These are phyloP conservation scores for Irpex rosettiformis DNA, from an alignment of 1,284 basidiomycete species.

Conservation along the genomic window DNA sequence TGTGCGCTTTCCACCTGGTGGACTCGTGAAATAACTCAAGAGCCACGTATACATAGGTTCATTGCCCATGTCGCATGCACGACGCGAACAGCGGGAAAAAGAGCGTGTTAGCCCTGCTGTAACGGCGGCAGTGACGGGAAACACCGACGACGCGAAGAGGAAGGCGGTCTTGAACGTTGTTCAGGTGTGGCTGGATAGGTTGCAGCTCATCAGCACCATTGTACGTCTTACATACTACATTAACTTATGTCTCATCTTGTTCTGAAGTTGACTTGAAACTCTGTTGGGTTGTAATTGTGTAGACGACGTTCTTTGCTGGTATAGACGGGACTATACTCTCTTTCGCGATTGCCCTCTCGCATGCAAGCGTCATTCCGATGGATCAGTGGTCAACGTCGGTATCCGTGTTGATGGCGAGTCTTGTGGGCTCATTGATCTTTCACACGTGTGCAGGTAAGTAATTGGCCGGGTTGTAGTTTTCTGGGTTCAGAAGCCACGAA, in stretches of 20 bases:
- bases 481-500: too few relatives aligned
- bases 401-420: constrained; percentile 41
- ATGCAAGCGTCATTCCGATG: neutral
- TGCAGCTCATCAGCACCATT: constrained; percentile 57
- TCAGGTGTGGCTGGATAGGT: constrained; percentile 57
- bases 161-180: constrained; percentile 47
- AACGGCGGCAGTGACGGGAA: constrained; percentile 18
- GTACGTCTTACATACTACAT: too few relatives aligned
- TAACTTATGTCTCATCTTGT: too few relatives aligned
- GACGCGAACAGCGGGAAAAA: constrained; percentile 3
- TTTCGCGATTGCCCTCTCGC: constrained; percentile 29
- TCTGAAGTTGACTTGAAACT: neutral
- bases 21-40: too few relatives aligned
- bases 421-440: constrained; percentile 49
- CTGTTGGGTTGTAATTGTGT: neutral
- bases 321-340: constrained; percentile 52
- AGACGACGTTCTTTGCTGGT: constrained; percentile 65
- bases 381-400: constrained; percentile 17
- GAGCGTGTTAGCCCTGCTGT: neutral
- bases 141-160: constrained; percentile 37
- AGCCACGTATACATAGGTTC: too few relatives aligned
- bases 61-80: constrained; percentile 5
- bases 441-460: constrained; percentile 50
- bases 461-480: neutral
- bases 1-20: too few relatives aligned